Base-by-base conservation (phyloP, 441 rosid genomes). In the Bocquillonia castaneifolia region DNA sequence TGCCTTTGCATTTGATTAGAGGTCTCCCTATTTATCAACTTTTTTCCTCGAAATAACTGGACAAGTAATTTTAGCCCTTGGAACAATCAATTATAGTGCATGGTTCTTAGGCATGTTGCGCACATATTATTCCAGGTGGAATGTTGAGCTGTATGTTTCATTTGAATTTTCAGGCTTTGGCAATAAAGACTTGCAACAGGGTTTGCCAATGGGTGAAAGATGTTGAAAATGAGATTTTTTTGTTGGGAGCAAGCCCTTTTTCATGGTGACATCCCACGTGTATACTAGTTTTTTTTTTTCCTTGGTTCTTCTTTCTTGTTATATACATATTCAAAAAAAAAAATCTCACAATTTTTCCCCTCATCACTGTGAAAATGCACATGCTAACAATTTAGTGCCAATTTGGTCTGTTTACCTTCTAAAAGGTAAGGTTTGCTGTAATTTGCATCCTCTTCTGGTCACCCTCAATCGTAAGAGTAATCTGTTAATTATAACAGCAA, bases 161-260 rank as follows among this genome's bases (percentile, higher is more conserved):
- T 62, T 60, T 69, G 20, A 26, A 28, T 62, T 66, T 67, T 75
- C 78, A 94, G 98, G 98, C 87, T 32, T 70, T 77, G 85, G 99
- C 98, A 32, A 92, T 94, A 87, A 89, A 88, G 88, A 87, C 86
- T 56, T 92, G 98, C 82, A 94, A 88, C 82, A 79, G 87, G 54
- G 90, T 90, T 32, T 90, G 97, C 61, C 96, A 94, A 57, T 88
- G 98, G 88, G 96, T 94, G 73, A 92, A 90, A 82, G 94, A 88
- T 66, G 90, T 94, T 59, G 98, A 94, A 77, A 90, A 94, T 76
- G 99, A 94, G 74, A 87, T 90, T 22, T 92, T 94, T 82, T 77
- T 90, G 81, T 89, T 90, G 80, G 98, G 98, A 86, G 96, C 99
- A 34, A 90, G 91, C 84, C 99, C 99, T 60, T 94, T 92, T 61